Percentiles rank a stretch among this genome's conserved stretches.
Evolutionary conservation across 805 yeast species (phyloP).

Genomic region (Scheffersomyces lignosus): DNA sequence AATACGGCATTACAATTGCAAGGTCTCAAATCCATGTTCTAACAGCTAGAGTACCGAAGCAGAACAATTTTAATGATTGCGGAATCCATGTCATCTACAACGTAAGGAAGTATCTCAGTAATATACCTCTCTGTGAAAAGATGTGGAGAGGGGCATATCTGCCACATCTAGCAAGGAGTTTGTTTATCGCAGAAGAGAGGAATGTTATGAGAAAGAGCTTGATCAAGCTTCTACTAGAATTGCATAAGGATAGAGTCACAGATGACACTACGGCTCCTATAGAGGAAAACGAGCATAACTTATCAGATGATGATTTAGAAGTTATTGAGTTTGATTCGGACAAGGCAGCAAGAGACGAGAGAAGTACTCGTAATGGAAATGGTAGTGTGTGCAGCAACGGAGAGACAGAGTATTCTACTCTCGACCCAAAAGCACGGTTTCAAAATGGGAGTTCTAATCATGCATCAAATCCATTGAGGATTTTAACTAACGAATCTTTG

Average conservation of each 20-base stretch:
- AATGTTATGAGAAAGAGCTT: conserved; percentile 26
- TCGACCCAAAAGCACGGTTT: no score
- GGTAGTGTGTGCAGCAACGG: no score
- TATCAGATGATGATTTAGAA: conserved; percentile 18
- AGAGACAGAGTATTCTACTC: no score
- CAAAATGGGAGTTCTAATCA: no score
- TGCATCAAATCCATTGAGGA: no score
- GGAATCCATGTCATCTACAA: conserved; percentile 89
- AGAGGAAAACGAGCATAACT: conserved; percentile 3
- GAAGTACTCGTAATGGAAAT: no score
- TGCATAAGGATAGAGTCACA: conserved; percentile 17
- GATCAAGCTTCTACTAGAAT: conserved; percentile 20
- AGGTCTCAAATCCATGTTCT: conserved; percentile 47
- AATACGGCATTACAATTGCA: conserved; percentile 47
- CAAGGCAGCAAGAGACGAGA: conserved; percentile 5
- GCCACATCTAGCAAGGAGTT: conserved; percentile 10
- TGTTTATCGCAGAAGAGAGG: conserved; percentile 30
- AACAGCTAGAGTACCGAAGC: conserved; percentile 69
- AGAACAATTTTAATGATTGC: conserved; percentile 89
- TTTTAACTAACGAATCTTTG: conserved; percentile 2
- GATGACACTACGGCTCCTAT: neutral
- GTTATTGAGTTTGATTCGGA: conserved; percentile 11
- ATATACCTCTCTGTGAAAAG: conserved; percentile 47
- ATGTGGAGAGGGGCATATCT: conserved; percentile 42
- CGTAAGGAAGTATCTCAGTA: conserved; percentile 54